Percentiles rank a stretch among this genome's conserved stretches.
Conservation (phyloP, 2,329 filamentous ascomycete species). For the Diplodia intermedia region DNA sequence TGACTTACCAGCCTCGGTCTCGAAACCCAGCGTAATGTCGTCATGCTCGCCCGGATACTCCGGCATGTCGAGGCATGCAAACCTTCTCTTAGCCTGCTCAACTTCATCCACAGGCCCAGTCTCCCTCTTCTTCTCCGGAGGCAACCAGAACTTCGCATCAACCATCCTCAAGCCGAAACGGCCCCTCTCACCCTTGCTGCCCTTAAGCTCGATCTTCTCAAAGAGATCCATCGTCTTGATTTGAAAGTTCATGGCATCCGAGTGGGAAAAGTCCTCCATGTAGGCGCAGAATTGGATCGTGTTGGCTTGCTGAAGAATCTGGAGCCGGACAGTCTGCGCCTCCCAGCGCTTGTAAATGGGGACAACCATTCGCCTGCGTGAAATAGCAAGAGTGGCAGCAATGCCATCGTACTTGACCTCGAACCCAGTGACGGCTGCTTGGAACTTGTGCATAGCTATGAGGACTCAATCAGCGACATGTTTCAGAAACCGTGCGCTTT, state of each 20-base stretch:
- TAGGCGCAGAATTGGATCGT: conserved; percentile 81
- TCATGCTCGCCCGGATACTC: conserved; percentile 93
- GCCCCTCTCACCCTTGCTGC: conserved; percentile 42
- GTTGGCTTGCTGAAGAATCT: conserved; percentile 78
- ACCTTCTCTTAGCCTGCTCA: conserved; percentile 69
- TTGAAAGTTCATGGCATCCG: conserved; percentile 86
- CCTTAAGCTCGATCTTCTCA: conserved; percentile 61
- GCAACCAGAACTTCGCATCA: conserved; percentile 89
- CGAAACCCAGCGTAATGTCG: conserved; percentile 86
- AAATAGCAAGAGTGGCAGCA: conserved; percentile 78
- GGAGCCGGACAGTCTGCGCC: conserved; percentile 77
- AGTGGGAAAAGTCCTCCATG: conserved; percentile 86
- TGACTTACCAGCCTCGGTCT: conserved; percentile 74
- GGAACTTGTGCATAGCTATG: conserved; percentile 74
- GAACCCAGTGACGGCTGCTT: conserved; percentile 80
- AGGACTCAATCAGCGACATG: background rate
- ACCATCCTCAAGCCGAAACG: conserved; percentile 69
- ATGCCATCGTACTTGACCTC: conserved; percentile 63
- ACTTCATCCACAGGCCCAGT: conserved; percentile 56
- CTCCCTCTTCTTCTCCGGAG: conserved; percentile 62
- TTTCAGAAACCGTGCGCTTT: background rate
- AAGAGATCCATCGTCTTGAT: conserved; percentile 85
- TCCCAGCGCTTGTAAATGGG: conserved; percentile 96
- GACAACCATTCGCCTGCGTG: conserved; percentile 85
- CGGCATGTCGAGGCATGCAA: conserved; percentile 84